phyloP scores from a whole-genome alignment of 768 basidiomycete species.

The Lentinus brumalis region DNA sequence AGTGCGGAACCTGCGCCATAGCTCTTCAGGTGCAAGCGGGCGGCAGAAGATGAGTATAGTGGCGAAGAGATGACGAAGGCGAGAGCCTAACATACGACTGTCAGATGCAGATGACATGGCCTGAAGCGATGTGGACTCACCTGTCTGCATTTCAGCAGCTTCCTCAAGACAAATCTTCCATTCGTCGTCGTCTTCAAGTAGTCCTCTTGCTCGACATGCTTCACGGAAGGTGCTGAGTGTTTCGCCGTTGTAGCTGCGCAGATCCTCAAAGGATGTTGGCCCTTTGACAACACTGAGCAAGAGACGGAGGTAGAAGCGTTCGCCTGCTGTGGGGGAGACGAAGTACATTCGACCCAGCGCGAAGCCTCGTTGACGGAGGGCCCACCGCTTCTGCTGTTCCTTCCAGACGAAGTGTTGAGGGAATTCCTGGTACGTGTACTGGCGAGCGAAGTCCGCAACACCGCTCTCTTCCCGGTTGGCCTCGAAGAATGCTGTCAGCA shows the following conservation, averaged over 20 bases:
- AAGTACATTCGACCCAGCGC: conserved; percentile 46
- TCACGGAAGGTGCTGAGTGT: conserved; percentile 36
- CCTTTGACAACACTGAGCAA: conserved; percentile 44
- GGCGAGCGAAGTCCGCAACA: conserved; percentile 12
- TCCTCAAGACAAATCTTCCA: conserved; percentile 42
- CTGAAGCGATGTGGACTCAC: no score
- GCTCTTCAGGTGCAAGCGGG: conserved; percentile 33
- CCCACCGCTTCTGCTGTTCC: conserved; percentile 32
- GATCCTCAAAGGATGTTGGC: conserved; percentile 29
- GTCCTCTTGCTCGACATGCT: conserved; percentile 43
- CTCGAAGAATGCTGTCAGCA: conserved; percentile 34
- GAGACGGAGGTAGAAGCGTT: conserved; percentile 42
- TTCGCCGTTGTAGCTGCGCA: conserved; percentile 30
- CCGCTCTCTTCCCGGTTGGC: conserved; percentile 21
- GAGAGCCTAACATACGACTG: no score
- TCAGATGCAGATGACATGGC: no score
- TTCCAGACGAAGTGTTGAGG: conserved; percentile 35
- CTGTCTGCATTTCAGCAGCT: conserved; percentile 47
- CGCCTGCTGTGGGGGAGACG: conserved; percentile 37
- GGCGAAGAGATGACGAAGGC: conserved; percentile 41
- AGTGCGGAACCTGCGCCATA: conserved; percentile 41
- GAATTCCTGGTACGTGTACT: conserved; percentile 40
- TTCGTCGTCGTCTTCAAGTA: conserved; percentile 47
- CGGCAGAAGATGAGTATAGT: conserved; percentile 36
- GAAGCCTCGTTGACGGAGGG: conserved; percentile 27